phyloP scores from a whole-genome alignment of 1,139 yeast genomes.

The Trichomonascaceae sp. region DNA sequence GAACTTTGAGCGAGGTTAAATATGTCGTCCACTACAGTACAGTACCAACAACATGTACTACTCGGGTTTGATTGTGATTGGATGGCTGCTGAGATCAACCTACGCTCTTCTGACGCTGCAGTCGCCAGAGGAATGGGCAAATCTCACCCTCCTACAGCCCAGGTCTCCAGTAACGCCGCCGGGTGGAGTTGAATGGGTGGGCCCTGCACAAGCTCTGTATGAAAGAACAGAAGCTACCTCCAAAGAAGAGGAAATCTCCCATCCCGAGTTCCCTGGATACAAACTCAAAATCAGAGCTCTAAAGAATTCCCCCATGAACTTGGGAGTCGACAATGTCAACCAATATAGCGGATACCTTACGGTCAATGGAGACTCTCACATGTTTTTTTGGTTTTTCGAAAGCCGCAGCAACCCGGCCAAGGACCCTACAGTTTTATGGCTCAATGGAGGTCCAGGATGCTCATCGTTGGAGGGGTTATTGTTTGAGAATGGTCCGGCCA shows the following conservation, averaged over 20 bases:
- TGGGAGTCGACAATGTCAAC: slow-evolving; percentile 27
- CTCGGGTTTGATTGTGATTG: not conserved
- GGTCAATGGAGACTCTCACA: slow-evolving; percentile 69
- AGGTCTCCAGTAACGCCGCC: too few species aligned
- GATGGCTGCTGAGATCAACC: not conserved
- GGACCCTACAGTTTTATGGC: slow-evolving; percentile 57
- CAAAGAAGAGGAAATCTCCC: slow-evolving; percentile 1
- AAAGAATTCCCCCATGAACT: slow-evolving; percentile 15
- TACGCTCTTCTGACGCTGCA: too few species aligned
- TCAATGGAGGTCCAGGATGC: slow-evolving; percentile 73
- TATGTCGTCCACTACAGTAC: slow-evolving; percentile 1
- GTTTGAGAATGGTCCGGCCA: slow-evolving; percentile 15
- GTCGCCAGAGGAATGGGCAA: too few species aligned
- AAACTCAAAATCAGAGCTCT: slow-evolving; percentile 8
- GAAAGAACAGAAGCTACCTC: too few species aligned
- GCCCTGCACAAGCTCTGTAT: too few species aligned
- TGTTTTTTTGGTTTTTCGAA: slow-evolving; percentile 71
- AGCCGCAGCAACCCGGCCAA: slow-evolving; percentile 50
- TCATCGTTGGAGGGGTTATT: slow-evolving; percentile 28
- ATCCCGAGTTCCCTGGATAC: slow-evolving; percentile 13
- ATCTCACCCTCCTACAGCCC: too few species aligned
- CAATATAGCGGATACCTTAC: slow-evolving; percentile 60
- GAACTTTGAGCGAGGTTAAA: not conserved
- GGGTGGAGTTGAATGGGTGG: too few species aligned
- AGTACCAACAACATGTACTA: not conserved